A percentile compares a stretch with the other conserved stretches of the same genome.
phyloP scores from a whole-genome alignment of 208 protist genomes.

The Trypanosoma melophagium region DNA sequence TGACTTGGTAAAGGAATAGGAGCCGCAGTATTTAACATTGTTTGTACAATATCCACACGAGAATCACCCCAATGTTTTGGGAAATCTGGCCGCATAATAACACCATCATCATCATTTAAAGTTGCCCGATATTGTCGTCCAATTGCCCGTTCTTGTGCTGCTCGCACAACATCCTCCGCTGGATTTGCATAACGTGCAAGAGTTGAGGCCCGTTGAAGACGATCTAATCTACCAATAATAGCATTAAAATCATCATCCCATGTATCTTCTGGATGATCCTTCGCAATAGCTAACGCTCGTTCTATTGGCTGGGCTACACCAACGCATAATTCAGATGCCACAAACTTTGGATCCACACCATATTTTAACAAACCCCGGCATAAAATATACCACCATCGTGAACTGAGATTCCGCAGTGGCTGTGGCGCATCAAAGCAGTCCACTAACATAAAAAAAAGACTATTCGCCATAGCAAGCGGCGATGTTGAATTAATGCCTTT shows the following conservation, averaged over 20 bases:
- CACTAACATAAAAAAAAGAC: conserved; percentile 31
- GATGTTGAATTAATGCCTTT: conserved; percentile 12
- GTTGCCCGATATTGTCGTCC: conserved; percentile 42
- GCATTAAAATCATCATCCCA: conserved; percentile 51
- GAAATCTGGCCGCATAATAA: conserved; percentile 74
- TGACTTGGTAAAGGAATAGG: conserved; percentile 55
- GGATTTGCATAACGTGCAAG: conserved; percentile 21
- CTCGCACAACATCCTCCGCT: conserved; percentile 52
- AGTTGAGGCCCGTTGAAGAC: conserved; percentile 21
- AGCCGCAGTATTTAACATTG: conserved; percentile 69
- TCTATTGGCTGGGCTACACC: conserved; percentile 56
- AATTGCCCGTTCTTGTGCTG: conserved; percentile 58
- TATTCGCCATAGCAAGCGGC: conserved; percentile 35
- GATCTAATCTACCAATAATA: conserved; percentile 69
- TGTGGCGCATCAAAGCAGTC: conserved; percentile 34
- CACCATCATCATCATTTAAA: conserved; percentile 76
- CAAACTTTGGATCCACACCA: conserved; percentile 32
- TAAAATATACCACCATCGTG: conserved; percentile 34
- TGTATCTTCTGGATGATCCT: conserved; percentile 36
- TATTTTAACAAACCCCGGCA: conserved; percentile 43
- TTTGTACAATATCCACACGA: conserved; percentile 68
- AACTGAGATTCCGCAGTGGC: neutral
- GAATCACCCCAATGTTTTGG: conserved; percentile 68
- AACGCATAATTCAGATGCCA: conserved; percentile 41
- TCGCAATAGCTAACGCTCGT: conserved; percentile 50